phyloP scores from a whole-genome alignment of 139 green algal species.

The Chlorella sorokiniana region DNA sequence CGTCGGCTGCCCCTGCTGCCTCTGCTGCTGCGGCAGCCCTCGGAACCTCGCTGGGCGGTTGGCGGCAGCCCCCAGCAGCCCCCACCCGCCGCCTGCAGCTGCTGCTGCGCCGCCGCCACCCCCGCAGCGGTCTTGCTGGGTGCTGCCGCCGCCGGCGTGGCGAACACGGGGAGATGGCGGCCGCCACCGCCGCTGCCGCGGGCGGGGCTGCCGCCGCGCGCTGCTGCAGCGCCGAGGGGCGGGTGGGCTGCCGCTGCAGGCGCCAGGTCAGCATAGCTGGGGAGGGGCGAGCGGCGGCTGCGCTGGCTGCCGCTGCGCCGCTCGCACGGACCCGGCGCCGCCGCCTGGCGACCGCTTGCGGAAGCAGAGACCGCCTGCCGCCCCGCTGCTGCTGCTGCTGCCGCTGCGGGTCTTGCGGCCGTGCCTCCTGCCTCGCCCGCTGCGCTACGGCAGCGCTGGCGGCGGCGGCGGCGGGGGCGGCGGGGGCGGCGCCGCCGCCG shows the following conservation, averaged over 20 bases:
- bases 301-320: background rate
- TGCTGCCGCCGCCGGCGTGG: background rate
- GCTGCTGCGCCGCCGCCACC: background rate
- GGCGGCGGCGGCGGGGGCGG: too few species aligned
- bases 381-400: background rate
- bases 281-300: background rate
- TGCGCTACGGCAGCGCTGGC: too few species aligned
- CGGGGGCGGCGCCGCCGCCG: too few species aligned
- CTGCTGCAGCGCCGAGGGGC: background rate
- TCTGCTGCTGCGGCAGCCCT: background rate
- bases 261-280: background rate
- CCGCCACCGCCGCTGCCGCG: background rate
- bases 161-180: conserved; percentile 9
- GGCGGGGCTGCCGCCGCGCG: too few species aligned
- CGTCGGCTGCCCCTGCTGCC: background rate
- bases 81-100: too few species aligned
- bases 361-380: too few species aligned
- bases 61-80: too few species aligned
- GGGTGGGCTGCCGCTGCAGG: background rate
- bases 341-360: too few species aligned
- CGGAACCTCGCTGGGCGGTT: too few species aligned
- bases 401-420: background rate
- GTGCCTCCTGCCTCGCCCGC: background rate
- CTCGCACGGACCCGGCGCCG: too few species aligned
- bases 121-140: background rate